Base-by-base conservation (phyloP, 164 flowering plant genomes). In the Dillenia turbinata region DNA sequence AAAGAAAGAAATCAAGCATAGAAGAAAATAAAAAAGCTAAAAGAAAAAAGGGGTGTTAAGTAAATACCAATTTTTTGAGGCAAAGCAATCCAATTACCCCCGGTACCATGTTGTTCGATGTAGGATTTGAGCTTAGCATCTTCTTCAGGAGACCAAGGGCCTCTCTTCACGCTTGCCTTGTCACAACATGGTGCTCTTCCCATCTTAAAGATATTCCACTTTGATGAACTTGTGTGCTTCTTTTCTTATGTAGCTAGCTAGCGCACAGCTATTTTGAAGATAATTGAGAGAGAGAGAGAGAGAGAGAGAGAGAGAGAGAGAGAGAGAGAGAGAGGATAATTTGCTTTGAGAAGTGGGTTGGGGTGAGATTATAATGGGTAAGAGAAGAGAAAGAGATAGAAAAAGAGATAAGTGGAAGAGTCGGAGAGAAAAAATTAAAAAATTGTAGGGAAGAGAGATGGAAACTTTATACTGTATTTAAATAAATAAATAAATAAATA, bases 161-260 rank as follows among this genome's bases (percentile, higher is more conserved):
- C 96, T 81, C 72, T 90, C 92, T 87, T 90, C 24, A 90, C 96
- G 59, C 74, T 90, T 55, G 84, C 83, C 74, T 90, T 90, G 78
- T 90, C 96, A 73, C 96, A 90, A 72, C 96, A 90, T 62, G 96
- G 96, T 69, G 96, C 96, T 76, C 96, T 87, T 15, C 96, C 96
- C 96, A 90, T 90, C 61, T 33, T 56, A 61, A 24, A 49, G 33
- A 52, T 55, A n/a, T 62, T 55, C 12, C 60, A 52, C 12, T 49
- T 46, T 53, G 50, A 12, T 44, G 40, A 10, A 17, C 50, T 11
- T 12, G 51, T n/a, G 43, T 33, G n/a, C 64, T 67, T 55, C 33
- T 50, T 46, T n/a, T 47, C 10, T 43, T 44, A 52, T 47, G 26
- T 33, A 33, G 6, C 40, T 33, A 5, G 40, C 40, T 4, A 33